phyloP scores from a whole-genome alignment of 78 protist genomes.

The Pigoraptor vietnamica region DNA sequence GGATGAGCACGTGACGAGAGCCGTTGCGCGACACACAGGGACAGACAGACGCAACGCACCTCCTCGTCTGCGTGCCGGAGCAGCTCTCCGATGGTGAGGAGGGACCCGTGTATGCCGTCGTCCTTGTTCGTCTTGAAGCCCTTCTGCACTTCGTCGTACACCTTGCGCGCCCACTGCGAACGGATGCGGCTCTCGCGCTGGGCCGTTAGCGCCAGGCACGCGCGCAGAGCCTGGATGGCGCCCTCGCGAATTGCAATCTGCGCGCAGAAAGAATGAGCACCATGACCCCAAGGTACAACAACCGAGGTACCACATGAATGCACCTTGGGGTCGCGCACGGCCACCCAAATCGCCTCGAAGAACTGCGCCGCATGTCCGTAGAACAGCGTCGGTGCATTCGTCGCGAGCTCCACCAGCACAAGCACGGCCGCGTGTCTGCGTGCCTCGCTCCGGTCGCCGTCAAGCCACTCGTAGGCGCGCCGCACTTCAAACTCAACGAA shows the following conservation, averaged over 20 bases:
- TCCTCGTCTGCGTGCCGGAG: neutral
- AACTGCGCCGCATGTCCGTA: constrained; percentile 30
- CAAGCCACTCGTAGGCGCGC: constrained; percentile 47
- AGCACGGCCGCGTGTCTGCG: constrained; percentile 36
- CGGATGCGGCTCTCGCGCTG: constrained; percentile 25
- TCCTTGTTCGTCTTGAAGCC: constrained; percentile 12
- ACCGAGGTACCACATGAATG: neutral
- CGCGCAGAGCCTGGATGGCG: constrained; percentile 18
- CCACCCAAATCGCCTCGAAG: constrained; percentile 18
- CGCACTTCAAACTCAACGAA: constrained; percentile 45
- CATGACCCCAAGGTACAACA: neutral
- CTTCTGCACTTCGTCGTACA: constrained; percentile 15
- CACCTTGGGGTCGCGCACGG: constrained; percentile 23
- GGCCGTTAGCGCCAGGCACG: neutral
- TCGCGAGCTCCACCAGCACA: constrained; percentile 34
- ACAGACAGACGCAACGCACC: neutral
- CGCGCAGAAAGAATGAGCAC: neutral
- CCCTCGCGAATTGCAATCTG: constrained; percentile 24
- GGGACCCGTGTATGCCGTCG: constrained; percentile 35
- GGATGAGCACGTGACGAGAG: neutral
- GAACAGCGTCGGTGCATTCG: constrained; percentile 55
- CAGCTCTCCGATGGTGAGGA: constrained; percentile 29
- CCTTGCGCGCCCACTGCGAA: neutral
- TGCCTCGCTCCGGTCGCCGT: constrained; percentile 25
- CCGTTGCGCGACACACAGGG: neutral